Evolutionary conservation across 768 basidiomycete genomes (phyloP).

Genomic region (Lentinula edodes): DNA sequence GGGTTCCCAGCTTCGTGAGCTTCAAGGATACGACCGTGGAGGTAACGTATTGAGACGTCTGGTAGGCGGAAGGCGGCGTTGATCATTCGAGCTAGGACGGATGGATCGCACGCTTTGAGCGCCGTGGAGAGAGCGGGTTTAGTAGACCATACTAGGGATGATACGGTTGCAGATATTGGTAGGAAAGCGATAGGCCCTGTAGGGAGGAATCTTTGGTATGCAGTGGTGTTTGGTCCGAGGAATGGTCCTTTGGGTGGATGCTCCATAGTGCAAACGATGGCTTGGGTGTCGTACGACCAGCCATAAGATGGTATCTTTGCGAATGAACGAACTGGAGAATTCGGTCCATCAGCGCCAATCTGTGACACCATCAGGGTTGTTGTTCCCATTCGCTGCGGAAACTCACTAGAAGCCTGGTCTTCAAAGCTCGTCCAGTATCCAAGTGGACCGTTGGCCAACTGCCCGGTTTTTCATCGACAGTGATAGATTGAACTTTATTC

Average conservation of each 20-base stretch:
- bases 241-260: slow-evolving; percentile 64
- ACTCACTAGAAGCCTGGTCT: slow-evolving; percentile 72
- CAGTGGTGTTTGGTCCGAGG: slow-evolving; percentile 66
- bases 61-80: slow-evolving; percentile 91
- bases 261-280: slow-evolving; percentile 82
- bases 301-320: slow-evolving; percentile 85
- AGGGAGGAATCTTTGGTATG: slow-evolving; percentile 91
- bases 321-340: slow-evolving; percentile 87
- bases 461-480: slow-evolving; percentile 43
- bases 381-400: background rate
- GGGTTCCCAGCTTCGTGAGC: slow-evolving; percentile 37
- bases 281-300: slow-evolving; percentile 87
- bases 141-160: slow-evolving; percentile 95
- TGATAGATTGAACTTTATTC: slow-evolving; percentile 69
- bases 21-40: slow-evolving; percentile 58
- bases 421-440: slow-evolving; percentile 57
- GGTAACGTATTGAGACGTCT: slow-evolving; percentile 61
- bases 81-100: slow-evolving; percentile 66
- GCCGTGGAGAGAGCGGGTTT: slow-evolving; percentile 69
- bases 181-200: slow-evolving; percentile 96
- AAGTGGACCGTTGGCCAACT: slow-evolving; percentile 81
- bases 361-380: slow-evolving; percentile 20
- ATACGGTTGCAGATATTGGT: slow-evolving; percentile 70
- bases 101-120: slow-evolving; percentile 59
- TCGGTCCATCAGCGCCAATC: slow-evolving; percentile 95